Percentiles rank a stretch among this genome's conserved stretches.
These are phyloP conservation scores for Gryganskiella cystojenkinii DNA, from an alignment of 192 early-diverging fungal genomes.

Conservation along the genomic window DNA sequence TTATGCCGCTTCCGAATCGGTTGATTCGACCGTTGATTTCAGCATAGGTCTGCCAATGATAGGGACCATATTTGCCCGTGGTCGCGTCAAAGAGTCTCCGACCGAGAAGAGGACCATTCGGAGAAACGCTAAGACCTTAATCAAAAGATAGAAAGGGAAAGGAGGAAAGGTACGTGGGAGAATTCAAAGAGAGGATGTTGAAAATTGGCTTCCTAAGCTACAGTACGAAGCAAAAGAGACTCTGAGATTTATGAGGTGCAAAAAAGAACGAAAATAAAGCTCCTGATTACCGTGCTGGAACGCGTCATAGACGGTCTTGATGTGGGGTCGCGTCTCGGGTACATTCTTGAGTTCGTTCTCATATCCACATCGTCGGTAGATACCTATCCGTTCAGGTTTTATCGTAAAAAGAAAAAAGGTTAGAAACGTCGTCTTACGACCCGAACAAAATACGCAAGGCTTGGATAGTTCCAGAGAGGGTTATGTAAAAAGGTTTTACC, in stretches of 20 bases:
- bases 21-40: conserved; percentile 62
- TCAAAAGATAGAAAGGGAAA: neutral
- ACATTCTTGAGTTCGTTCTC: neutral
- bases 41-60: conserved; percentile 74
- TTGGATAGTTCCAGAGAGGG: no score
- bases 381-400: neutral
- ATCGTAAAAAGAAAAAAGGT: neutral
- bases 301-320: conserved; percentile 16
- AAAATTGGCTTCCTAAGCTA: no score
- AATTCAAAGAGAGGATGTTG: neutral
- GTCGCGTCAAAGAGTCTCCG: conserved; percentile 60
- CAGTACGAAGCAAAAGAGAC: no score
- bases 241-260: no score
- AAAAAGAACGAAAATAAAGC: no score
- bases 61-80: conserved; percentile 66
- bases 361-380: conserved; percentile 13
- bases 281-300: conserved; percentile 14
- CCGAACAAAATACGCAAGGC: no score
- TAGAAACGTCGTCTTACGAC: neutral
- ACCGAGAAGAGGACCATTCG: conserved; percentile 67
- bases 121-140: conserved; percentile 56
- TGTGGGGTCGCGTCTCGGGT: conserved; percentile 9
- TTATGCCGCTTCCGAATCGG: conserved; percentile 74
- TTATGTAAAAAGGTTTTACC: conserved; percentile 20
- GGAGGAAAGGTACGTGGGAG: neutral